phyloP scores from a whole-genome alignment of 257 asterid genomes.

The Petunia axillaris region DNA sequence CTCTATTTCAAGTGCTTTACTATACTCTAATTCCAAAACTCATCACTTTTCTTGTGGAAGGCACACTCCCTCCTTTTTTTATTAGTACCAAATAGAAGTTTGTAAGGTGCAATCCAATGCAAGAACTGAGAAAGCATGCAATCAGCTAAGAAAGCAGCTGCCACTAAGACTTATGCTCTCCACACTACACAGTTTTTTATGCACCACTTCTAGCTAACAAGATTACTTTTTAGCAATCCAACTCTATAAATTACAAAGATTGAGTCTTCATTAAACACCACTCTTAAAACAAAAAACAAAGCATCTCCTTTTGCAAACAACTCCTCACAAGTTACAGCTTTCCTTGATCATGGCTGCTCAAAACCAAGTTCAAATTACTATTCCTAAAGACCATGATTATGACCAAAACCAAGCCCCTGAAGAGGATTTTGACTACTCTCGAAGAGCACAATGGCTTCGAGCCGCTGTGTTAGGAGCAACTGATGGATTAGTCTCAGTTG shows the following conservation, averaged over 20 bases:
- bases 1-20: no score
- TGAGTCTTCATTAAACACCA: slow-evolving; percentile 26
- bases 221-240: not conserved
- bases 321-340: not conserved
- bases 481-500: slow-evolving; percentile 68
- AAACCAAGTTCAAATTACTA: slow-evolving; percentile 44
- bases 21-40: no score
- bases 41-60: no score
- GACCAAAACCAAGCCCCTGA: slow-evolving; percentile 32
- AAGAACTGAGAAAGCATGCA: no score
- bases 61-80: no score
- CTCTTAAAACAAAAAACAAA: not conserved
- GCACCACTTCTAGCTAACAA: not conserved
- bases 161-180: not conserved
- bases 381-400: slow-evolving; percentile 30
- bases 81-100: no score
- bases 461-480: slow-evolving; percentile 75
- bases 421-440: slow-evolving; percentile 54
- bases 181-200: not conserved
- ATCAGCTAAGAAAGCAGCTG: no score
- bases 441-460: slow-evolving; percentile 77
- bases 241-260: slow-evolving; percentile 45
- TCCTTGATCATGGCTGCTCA: slow-evolving; percentile 45
- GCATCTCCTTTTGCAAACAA: not conserved
- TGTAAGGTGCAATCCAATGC: no score